Evolutionary conservation across 768 basidiomycete species (phyloP).

Genomic region (Lactarius indigo): DNA sequence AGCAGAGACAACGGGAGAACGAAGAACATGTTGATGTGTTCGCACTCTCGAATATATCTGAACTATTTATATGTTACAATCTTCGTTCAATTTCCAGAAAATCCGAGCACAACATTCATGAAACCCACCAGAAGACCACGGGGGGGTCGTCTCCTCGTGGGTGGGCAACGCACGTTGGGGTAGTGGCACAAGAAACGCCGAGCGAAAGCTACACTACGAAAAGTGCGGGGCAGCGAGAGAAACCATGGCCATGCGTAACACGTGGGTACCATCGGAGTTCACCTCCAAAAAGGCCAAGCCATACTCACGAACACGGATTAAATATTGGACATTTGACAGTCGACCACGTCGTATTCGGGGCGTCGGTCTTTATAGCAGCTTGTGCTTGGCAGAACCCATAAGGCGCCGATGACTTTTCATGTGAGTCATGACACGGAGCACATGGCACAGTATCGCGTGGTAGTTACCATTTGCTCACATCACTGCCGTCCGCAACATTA

Average conservation of each 20-base stretch:
- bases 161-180: neutral
- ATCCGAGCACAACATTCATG: too few species aligned
- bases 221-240: too few species aligned
- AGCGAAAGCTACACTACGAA: neutral
- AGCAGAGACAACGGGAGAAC: neutral
- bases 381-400: too few species aligned
- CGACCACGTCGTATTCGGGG: neutral
- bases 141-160: neutral
- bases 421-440: neutral
- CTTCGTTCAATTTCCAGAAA: neutral
- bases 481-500: neutral
- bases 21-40: neutral
- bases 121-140: neutral
- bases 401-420: neutral
- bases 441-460: neutral
- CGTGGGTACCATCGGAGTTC: neutral
- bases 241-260: too few species aligned
- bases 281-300: neutral
- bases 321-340: neutral
- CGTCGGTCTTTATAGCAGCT: neutral
- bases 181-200: neutral
- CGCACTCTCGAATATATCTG: too few species aligned
- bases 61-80: neutral
- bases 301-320: neutral
- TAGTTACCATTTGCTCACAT: neutral